Base-by-base conservation (phyloP, 495 filamentous ascomycete genomes). In the Annulohypoxylon nitens region DNA sequence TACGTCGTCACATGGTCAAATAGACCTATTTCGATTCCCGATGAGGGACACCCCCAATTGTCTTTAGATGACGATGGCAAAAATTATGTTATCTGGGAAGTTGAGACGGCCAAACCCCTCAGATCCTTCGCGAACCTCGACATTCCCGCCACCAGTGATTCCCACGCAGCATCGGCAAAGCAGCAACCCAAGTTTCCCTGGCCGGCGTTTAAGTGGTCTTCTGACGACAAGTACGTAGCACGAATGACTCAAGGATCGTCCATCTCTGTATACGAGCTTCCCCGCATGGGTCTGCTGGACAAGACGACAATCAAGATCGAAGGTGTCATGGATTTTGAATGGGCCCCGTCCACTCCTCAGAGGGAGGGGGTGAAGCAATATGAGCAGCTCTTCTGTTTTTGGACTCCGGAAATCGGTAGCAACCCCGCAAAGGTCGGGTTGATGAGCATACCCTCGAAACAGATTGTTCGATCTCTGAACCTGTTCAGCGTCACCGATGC, bases 201-300 rank as follows among this genome's bases (percentile, higher is more conserved):
- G 96, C 96, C 96, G 25, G 94, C 95, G 11, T 99, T 99, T 88
- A 99, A 99, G 83, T 99, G 96, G 96, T 97, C 95, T 51, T 84
- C 96, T 4, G 96, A 99, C 77, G 93, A 97, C 85, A 95, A 95
- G 80, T 99, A 98, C 80, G 94, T 98, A 51, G 96, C 96, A 3
- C 89, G 96, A 50, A 90, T 98, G 84, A 93, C 90, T 61, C 95
- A 93, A 64, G 92, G 91, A 67, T 89, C 94, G 70, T 92, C 93
- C 30, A 93, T 99, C 78, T 97, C 94, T 43, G 90, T 98, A 75
- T 99, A 97, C 82, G 96, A 98, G 80, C 84, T 95, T 6, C 96
- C 96, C 14, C 88, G 89, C 67, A 99, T 99, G 96, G 91, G 90
- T 76, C 85, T 97, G 47, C 85, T 99, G 54, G 93, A 93, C 80